Conservation (phyloP, 495 filamentous ascomycete species). For the Lasiosphaeria miniovina region DNA sequence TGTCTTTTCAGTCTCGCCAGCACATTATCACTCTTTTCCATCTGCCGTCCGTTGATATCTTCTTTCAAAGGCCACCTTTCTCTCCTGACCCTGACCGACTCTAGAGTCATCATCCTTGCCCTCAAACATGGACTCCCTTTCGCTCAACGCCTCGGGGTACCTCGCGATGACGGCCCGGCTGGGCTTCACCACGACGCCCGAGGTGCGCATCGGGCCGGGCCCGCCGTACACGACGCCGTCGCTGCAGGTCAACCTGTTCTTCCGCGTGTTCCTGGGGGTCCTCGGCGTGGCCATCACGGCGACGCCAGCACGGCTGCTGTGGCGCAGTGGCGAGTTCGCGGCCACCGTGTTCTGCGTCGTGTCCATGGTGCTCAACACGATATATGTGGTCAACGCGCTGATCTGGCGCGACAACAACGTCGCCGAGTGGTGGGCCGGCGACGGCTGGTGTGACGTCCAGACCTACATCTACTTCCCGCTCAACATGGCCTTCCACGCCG, state of each 20-base stretch:
- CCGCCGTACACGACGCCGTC: constrained; percentile 28
- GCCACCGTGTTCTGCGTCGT: constrained; percentile 62
- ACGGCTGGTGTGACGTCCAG: constrained; percentile 79
- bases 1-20: not conserved
- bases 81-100: not conserved
- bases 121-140: constrained; percentile 2
- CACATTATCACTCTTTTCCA: not conserved
- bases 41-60: too few species aligned
- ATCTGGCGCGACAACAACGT: constrained; percentile 78
- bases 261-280: constrained; percentile 51
- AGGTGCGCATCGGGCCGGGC: constrained; percentile 22
- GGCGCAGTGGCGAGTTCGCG: constrained; percentile 58
- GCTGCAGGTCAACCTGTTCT: constrained; percentile 40
- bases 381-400: constrained; percentile 71
- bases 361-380: constrained; percentile 61
- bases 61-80: not conserved
- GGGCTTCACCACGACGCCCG: constrained; percentile 24
- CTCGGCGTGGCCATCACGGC: constrained; percentile 55
- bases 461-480: constrained; percentile 55
- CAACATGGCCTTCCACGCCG: constrained; percentile 60
- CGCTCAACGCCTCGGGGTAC: constrained; percentile 8
- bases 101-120: not conserved
- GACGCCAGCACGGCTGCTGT: constrained; percentile 55
- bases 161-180: constrained; percentile 1
- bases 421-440: constrained; percentile 66